Evolutionary conservation across 176 grass and related monocot species (phyloP).

Genomic region (Aegilops umbellulata): DNA sequence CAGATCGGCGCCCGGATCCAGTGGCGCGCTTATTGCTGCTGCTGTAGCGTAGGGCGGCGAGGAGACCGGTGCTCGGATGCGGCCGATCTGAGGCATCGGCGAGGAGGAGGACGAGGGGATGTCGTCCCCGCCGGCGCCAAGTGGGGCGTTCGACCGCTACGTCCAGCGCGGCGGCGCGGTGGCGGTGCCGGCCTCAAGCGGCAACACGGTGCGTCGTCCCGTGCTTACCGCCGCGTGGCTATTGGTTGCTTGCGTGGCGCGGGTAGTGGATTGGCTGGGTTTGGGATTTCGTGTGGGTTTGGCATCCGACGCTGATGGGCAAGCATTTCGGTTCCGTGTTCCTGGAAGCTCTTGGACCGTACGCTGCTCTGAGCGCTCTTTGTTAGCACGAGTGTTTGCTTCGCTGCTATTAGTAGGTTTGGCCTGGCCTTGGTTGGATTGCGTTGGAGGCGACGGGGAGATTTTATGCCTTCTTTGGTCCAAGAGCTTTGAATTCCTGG

Average conservation of each 20-base stretch:
- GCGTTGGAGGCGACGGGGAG: neutral
- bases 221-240: neutral
- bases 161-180: conserved; percentile 31
- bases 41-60: conserved; percentile 1
- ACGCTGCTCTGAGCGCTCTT: neutral
- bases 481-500: neutral
- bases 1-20: conserved; percentile 42
- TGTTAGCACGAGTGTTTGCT: neutral
- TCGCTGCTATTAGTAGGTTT: conserved; percentile 25
- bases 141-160: conserved; percentile 59
- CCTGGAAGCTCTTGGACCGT: neutral
- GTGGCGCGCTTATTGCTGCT: neutral
- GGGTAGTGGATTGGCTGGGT: neutral
- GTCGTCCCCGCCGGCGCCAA: conserved; percentile 60
- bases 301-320: conserved; percentile 26
- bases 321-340: conserved; percentile 24
- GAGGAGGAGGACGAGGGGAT: conserved; percentile 15
- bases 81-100: conserved; percentile 41
- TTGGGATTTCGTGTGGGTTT: conserved; percentile 37
- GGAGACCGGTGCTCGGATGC: neutral
- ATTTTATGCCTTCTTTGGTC: neutral
- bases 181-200: conserved; percentile 21
- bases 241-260: conserved; percentile 8
- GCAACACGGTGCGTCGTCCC: conserved; percentile 54
- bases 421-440: neutral